A percentile compares a stretch with the other conserved stretches of the same genome.
Conservation (phyloP, 2,329 filamentous ascomycete species). For the Xylaria sp. region DNA sequence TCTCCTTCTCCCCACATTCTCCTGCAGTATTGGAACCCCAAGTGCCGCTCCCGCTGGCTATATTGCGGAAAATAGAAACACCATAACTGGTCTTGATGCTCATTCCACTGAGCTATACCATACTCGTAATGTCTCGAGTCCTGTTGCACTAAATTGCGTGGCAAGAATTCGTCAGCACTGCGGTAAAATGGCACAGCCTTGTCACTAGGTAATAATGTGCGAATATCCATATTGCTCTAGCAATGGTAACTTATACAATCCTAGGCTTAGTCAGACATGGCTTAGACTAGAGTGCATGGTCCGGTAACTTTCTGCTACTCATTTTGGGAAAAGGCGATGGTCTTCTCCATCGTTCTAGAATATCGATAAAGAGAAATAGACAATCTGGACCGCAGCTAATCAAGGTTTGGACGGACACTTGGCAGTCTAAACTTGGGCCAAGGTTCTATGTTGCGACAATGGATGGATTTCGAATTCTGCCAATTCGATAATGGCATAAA, state of each 20-base stretch:
- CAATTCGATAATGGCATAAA: slow-evolving; percentile 29
- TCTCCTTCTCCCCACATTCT: slow-evolving; percentile 24
- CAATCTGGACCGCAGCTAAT: not conserved
- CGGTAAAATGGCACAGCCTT: not conserved
- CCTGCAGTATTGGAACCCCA: not conserved
- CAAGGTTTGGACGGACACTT: not conserved
- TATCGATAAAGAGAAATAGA: not conserved
- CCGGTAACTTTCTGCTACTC: not conserved
- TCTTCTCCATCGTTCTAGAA: not conserved
- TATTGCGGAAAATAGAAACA: not conserved
- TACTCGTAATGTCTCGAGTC: not conserved
- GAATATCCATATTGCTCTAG: slow-evolving; percentile 2
- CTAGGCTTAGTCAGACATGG: not conserved
- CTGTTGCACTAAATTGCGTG: slow-evolving; percentile 3
- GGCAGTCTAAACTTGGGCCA: not conserved
- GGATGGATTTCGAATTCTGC: not conserved
- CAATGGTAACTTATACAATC: not conserved
- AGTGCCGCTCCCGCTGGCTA: slow-evolving; percentile 23
- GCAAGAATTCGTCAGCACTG: slow-evolving; percentile 2
- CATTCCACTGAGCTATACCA: not conserved
- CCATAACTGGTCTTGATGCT: not conserved
- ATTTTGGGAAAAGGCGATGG: not conserved
- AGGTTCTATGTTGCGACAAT: not conserved
- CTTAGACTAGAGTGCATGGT: not conserved
- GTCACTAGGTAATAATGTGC: not conserved